Percentiles rank a stretch among this genome's conserved stretches.
Conservation (phyloP, 192 early-diverging fungal genomes). For the Rhizoclosmatium sp. region DNA sequence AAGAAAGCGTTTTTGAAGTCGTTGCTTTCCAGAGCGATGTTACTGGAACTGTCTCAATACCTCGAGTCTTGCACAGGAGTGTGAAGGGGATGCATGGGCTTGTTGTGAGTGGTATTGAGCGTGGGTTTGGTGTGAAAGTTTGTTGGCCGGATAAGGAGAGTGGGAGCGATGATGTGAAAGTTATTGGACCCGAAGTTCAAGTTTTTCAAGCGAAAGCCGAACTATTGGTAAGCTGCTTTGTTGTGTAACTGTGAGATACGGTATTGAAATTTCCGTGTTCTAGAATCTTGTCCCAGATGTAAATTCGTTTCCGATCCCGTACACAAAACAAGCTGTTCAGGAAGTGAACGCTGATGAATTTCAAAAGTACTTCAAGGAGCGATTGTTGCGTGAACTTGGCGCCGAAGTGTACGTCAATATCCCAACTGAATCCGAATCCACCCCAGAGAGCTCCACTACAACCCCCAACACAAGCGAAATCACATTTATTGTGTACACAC, state of each 20-base stretch:
- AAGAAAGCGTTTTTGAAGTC: conserved; percentile 72
- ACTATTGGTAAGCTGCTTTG: conserved; percentile 54
- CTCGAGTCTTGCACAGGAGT: conserved; percentile 64
- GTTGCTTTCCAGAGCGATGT: conserved; percentile 58
- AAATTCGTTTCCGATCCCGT: conserved; percentile 61
- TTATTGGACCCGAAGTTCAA: conserved; percentile 67
- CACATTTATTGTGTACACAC: conserved; percentile 48
- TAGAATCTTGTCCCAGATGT: conserved; percentile 65
- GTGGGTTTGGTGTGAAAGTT: conserved; percentile 64
- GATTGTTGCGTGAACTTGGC: conserved; percentile 38
- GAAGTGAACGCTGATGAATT: conserved; percentile 63
- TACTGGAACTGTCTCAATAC: conserved; percentile 58
- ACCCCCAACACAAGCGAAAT: conserved; percentile 26
- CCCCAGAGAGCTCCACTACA: not conserved
- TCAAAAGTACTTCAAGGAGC: conserved; percentile 14
- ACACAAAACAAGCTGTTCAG: conserved; percentile 39
- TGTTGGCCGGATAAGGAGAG: conserved; percentile 72
- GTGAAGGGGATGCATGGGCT: conserved; percentile 58
- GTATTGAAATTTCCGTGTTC: not conserved
- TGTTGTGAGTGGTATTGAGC: conserved; percentile 62
- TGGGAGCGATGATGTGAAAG: conserved; percentile 62
- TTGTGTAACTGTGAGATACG: conserved; percentile 6
- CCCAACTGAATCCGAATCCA: conserved; percentile 8
- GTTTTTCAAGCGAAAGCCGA: conserved; percentile 63
- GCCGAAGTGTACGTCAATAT: conserved; percentile 47